Evolutionary conservation across 1,139 yeast genomes (phyloP), one percentile per base, ranked within the genome.

Genomic region (Nematodospora anomalae): DNA sequence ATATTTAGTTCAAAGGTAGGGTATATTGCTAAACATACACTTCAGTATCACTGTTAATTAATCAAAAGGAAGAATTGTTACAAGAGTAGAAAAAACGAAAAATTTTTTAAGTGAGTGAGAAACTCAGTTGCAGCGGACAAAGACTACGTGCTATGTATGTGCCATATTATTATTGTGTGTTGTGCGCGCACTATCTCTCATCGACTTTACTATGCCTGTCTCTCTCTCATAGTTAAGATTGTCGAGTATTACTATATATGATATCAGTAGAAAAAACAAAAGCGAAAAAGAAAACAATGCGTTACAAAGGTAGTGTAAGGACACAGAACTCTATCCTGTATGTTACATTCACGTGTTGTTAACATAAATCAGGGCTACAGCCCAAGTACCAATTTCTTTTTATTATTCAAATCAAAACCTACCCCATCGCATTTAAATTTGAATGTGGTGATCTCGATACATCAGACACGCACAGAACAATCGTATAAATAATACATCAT

Each of bases 11-110:
- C n/a, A n/a, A n/a, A n/a, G n/a, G n/a, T n/a, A n/a, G n/a, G n/a
- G n/a, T n/a, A n/a, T n/a, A n/a, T n/a, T n/a, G n/a, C 8, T 25
- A 13, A 36, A 44, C 47, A 44, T 44, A 44, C 47, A 36, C 39
- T 44, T 41, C 38, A 37, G 42, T 42, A 42, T 44, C 47, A 42
- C 47, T 42, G 44, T 36, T 38, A 37, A 36, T 32, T 38, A 32
- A 34, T n/a, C n/a, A 34, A 36, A 38, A 44, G 33, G 38, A 37
- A 34, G 37, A 38, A 38, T 26, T 31, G 34, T 28, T 34, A 41
- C 29, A 35, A 30, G 30, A 33, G 22, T 30, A n/a, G 36, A 31
- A 31, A 37, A 28, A 30, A 34, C 31, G 42, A 42, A 42, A 42
- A 40, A 33, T 44, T 44, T 43, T 44, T 44, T 42, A 30, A 31